phyloP scores from a whole-genome alignment of 2,329 filamentous ascomycete genomes.

The Penicillium freii region DNA sequence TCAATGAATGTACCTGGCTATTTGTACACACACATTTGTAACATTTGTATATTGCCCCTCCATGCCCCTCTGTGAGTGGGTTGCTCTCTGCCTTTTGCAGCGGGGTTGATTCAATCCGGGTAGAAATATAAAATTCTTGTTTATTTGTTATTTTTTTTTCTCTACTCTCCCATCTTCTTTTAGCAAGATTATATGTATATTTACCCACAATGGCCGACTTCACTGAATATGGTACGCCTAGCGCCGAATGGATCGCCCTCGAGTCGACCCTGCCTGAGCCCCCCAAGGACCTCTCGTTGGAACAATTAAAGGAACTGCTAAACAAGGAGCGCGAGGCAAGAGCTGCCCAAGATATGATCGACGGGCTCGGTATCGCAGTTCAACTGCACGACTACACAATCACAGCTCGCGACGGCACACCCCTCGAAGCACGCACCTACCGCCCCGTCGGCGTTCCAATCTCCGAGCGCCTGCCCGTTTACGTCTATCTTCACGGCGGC shows the following conservation, averaged over 20 bases:
- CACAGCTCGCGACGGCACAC: constrained; percentile 46
- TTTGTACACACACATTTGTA: not conserved
- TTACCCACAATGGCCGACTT: constrained; percentile 36
- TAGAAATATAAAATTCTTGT: not conserved
- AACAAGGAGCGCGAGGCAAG: constrained; percentile 38
- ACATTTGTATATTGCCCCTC: not conserved
- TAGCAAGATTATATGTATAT: not conserved
- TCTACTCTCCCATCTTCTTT: not conserved
- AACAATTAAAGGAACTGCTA: constrained; percentile 24
- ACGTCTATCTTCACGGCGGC: constrained; percentile 56
- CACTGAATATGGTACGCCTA: constrained; percentile 43
- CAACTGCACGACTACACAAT: constrained; percentile 39
- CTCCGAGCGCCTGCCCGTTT: constrained; percentile 46
- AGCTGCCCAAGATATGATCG: constrained; percentile 33
- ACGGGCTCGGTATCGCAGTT: constrained; percentile 32
- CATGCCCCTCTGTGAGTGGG: not conserved
- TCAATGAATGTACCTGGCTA: not conserved
- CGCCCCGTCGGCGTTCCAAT: constrained; percentile 37
- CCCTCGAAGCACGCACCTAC: constrained; percentile 50
- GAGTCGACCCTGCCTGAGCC: constrained; percentile 34
- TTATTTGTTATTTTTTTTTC: too few relatives aligned
- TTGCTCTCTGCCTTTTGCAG: not conserved
- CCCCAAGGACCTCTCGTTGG: constrained; percentile 20
- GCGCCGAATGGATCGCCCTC: constrained; percentile 47
- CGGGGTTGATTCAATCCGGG: not conserved